A percentile compares a stretch with the other conserved stretches of the same genome.
These are phyloP conservation scores for Cutaneotrichosporon arboriforme DNA, from an alignment of 1,284 basidiomycete species.

Conservation along the genomic window DNA sequence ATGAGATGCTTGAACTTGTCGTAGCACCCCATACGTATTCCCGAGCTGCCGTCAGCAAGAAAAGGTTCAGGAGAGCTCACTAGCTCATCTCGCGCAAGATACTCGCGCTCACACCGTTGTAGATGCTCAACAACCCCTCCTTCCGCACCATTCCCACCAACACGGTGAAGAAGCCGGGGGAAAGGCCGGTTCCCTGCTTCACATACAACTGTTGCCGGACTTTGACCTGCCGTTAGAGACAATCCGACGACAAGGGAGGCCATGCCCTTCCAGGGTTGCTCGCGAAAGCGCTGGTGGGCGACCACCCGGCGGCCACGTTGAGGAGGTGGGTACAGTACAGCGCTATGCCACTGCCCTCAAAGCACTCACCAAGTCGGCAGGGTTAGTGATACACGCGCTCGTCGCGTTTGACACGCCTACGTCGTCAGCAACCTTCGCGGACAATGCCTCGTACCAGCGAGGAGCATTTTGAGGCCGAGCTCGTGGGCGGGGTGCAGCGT, in stretches of 20 bases:
- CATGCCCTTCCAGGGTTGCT: no score
- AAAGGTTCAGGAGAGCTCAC: not conserved
- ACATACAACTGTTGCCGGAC: conserved; percentile 20
- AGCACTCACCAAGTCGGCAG: conserved; percentile 13
- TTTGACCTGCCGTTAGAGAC: conserved; percentile 6
- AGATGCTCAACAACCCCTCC: conserved; percentile 14
- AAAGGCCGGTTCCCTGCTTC: conserved; percentile 13
- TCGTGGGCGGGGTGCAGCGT: conserved; percentile 15
- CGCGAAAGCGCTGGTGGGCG: no score
- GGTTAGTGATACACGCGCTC: conserved; percentile 15
- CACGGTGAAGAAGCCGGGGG: conserved; percentile 8
- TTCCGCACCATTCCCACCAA: conserved; percentile 12
- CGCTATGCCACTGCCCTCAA: no score
- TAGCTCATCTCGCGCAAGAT: conserved; percentile 18
- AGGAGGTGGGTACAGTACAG: no score
- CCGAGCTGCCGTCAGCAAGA: conserved; percentile 10
- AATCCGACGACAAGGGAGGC: not conserved
- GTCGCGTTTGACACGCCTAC: conserved; percentile 13
- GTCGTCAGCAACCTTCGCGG: not conserved
- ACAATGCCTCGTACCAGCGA: conserved; percentile 6
- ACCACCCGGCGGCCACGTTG: no score
- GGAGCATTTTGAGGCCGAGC: conserved; percentile 15
- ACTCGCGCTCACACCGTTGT: conserved; percentile 16
- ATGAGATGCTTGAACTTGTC: conserved; percentile 16
- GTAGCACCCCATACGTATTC: conserved; percentile 21